phyloP scores from a whole-genome alignment of 2,329 filamentous ascomycete genomes.

The Tricladium varicosporioides region DNA sequence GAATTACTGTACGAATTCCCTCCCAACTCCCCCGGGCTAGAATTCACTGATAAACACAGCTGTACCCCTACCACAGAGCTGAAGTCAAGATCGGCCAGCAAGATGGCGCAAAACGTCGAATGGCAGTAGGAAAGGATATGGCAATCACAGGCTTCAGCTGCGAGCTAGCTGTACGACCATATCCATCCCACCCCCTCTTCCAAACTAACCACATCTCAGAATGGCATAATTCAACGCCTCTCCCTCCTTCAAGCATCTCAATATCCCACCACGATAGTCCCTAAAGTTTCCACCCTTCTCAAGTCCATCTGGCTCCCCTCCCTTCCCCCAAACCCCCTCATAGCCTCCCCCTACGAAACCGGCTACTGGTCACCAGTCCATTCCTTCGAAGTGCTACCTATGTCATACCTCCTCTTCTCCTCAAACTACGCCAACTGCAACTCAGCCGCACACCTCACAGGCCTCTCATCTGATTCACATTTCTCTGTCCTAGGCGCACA shows the following conservation, averaged over 20 bases:
- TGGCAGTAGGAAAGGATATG: too few relatives aligned
- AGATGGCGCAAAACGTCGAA: too few relatives aligned
- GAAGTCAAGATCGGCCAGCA: too few relatives aligned
- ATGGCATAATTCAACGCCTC: slow-evolving; percentile 15
- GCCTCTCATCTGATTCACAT: slow-evolving; percentile 10
- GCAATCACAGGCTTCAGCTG: too few relatives aligned
- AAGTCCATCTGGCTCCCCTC: slow-evolving; percentile 11
- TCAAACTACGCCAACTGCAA: background rate
- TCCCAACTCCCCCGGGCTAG: too few relatives aligned
- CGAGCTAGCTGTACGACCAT: too few relatives aligned
- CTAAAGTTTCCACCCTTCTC: slow-evolving; percentile 1
- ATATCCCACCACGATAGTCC: background rate
- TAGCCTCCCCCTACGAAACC: slow-evolving; percentile 9
- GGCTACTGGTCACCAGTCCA: slow-evolving; percentile 17
- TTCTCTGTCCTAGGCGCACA: slow-evolving; percentile 4
- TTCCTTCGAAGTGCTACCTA: slow-evolving; percentile 13
- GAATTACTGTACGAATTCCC: too few relatives aligned
- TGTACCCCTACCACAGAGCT: too few relatives aligned
- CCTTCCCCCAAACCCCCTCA: slow-evolving; percentile 5
- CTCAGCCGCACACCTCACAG: background rate
- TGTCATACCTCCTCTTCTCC: slow-evolving; percentile 10
- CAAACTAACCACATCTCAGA: background rate
- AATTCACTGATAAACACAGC: too few relatives aligned
- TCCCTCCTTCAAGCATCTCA: slow-evolving; percentile 15
- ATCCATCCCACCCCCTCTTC: too few relatives aligned